Percentiles rank a stretch among this genome's conserved stretches.
Conservation (phyloP, 78 protist species). For the Protostelium mycophagum region DNA sequence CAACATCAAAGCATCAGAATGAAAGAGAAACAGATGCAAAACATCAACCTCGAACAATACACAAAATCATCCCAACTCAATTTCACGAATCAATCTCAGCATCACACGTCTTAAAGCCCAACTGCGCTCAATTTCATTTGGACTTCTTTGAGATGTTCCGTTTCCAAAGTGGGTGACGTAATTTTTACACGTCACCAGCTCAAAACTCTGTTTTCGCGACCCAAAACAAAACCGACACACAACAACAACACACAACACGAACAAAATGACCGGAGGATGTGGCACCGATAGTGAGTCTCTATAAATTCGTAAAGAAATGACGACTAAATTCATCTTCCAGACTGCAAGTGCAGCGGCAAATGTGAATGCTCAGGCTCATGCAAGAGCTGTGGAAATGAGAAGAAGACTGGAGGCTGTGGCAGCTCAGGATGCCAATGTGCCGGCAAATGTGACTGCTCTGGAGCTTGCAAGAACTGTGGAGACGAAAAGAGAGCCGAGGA, state of each 20-base stretch:
- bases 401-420: too few species aligned
- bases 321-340: neutral
- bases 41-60: too few species aligned
- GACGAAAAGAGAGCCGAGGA: neutral
- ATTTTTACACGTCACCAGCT: too few species aligned
- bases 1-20: too few species aligned
- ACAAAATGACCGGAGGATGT: neutral
- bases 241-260: neutral
- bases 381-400: neutral
- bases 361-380: neutral
- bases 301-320: neutral
- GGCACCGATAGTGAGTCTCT: neutral
- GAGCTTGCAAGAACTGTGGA: neutral
- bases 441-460: neutral
- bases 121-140: too few species aligned
- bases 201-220: too few species aligned
- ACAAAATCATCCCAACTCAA: too few species aligned
- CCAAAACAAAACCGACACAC: neutral
- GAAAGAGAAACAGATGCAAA: too few species aligned
- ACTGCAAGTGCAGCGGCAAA: neutral
- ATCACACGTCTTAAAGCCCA: too few species aligned
- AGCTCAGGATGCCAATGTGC: neutral
- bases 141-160: too few species aligned
- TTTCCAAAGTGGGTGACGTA: too few species aligned
- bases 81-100: too few species aligned